These are phyloP conservation scores for Solanum infundibuliforme DNA, from an alignment of 257 asterid genomes.

Conservation along the genomic window DNA sequence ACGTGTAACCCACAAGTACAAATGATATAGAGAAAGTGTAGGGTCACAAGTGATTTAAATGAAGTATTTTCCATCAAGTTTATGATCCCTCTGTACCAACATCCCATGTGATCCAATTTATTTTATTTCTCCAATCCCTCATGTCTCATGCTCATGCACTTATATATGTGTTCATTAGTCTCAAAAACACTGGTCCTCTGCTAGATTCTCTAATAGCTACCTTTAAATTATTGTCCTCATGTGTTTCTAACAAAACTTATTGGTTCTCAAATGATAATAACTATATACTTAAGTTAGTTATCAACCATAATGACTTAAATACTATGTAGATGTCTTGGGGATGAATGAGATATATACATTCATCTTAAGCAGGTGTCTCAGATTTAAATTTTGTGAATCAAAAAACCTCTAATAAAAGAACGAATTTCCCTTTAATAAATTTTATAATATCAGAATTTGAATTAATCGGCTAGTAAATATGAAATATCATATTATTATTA, in stretches of 20 bases:
- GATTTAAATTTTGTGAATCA: neutral
- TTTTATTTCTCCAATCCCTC: neutral
- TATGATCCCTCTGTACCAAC: conserved; percentile 23
- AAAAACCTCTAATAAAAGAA: neutral
- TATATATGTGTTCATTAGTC: neutral
- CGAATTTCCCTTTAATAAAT: neutral
- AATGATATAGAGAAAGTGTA: neutral
- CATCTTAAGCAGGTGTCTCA: neutral
- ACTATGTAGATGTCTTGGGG: neutral
- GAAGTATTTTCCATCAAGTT: conserved; percentile 16
- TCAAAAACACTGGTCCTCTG: neutral
- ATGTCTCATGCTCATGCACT: neutral
- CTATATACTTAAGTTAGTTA: neutral
- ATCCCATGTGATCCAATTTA: conserved; percentile 22
- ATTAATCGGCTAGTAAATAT: neutral
- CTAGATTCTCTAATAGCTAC: neutral
- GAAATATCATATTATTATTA: neutral
- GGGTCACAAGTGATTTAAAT: conserved; percentile 16
- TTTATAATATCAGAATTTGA: neutral
- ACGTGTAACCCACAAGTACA: conserved; percentile 7
- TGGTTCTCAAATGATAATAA: neutral
- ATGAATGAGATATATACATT: neutral
- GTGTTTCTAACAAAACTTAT: neutral
- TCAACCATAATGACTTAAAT: neutral
- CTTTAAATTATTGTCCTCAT: neutral